These are phyloP conservation scores for Septoria petroselini DNA, from an alignment of 2,329 filamentous ascomycete genomes.

Conservation along the genomic window DNA sequence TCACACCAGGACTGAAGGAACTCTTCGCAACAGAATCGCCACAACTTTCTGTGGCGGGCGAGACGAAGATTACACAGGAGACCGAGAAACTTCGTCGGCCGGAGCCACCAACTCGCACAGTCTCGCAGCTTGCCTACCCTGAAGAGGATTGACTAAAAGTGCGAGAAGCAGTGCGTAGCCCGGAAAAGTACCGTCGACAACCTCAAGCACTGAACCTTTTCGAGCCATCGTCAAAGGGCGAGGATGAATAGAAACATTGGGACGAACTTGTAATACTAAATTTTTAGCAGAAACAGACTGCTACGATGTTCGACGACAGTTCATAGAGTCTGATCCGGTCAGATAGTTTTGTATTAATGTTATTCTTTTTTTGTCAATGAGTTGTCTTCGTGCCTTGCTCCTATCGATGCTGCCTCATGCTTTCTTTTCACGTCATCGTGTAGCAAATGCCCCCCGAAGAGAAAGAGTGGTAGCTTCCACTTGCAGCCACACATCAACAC, in stretches of 20 bases:
- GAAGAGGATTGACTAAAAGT: constrained; percentile 15
- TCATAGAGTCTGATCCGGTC: constrained; percentile 3
- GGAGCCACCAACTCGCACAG: constrained; percentile 2
- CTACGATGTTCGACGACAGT: constrained; percentile 13
- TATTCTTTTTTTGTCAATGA: not conserved
- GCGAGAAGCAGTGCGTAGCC: constrained; percentile 9
- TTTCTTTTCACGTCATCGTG: too few species aligned
- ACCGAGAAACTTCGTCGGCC: constrained; percentile 10
- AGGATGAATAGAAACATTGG: not conserved
- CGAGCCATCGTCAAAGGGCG: not conserved
- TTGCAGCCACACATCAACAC: not conserved
- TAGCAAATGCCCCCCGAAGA: not conserved
- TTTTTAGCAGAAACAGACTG: constrained; percentile 6
- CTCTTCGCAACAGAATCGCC: not conserved
- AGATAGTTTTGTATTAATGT: constrained; percentile 12
- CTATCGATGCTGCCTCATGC: too few species aligned
- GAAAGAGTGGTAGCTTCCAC: constrained; percentile 4
- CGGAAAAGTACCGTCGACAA: not conserved
- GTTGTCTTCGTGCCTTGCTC: too few species aligned
- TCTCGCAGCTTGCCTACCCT: constrained; percentile 8
- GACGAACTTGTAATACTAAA: constrained; percentile 7
- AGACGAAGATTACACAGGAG: not conserved
- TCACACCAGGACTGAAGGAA: constrained; percentile 5
- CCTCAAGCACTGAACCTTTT: not conserved
- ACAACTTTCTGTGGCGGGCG: constrained; percentile 1